These are phyloP conservation scores for Iberis pinnata DNA, from an alignment of 345 rosid genomes.

Conservation along the genomic window DNA sequence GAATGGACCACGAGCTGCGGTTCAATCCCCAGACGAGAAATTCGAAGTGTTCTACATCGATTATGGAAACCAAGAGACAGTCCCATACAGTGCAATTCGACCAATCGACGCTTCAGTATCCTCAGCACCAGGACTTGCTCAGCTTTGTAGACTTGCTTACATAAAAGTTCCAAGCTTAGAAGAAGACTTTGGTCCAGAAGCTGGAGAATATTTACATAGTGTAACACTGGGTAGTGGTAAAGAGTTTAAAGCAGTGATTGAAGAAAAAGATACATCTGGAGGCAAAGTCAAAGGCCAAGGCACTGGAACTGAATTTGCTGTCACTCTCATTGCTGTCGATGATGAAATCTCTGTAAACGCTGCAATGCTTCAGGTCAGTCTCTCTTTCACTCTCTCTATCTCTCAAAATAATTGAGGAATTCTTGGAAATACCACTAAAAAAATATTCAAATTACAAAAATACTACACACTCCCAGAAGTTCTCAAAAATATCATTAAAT, in stretches of 20 bases:
- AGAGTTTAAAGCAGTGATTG: conserved; percentile 70
- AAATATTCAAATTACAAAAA: too few relatives aligned
- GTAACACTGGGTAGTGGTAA: conserved; percentile 50
- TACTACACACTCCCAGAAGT: too few relatives aligned
- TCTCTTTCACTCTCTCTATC: neutral
- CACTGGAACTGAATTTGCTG: conserved; percentile 62
- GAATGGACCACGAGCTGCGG: conserved; percentile 66
- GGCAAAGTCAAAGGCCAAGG: conserved; percentile 96
- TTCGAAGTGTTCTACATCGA: conserved; percentile 95
- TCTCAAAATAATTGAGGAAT: too few relatives aligned
- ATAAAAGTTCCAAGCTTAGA: conserved; percentile 75
- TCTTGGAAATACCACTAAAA: too few relatives aligned
- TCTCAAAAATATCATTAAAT: too few relatives aligned
- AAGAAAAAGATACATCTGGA: conserved; percentile 80
- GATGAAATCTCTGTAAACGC: conserved; percentile 82
- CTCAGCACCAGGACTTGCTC: conserved; percentile 73
- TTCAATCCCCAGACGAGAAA: conserved; percentile 58
- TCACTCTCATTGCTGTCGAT: conserved; percentile 65
- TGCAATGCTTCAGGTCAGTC: conserved; percentile 69
- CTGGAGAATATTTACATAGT: conserved; percentile 70
- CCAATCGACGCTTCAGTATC: conserved; percentile 75
- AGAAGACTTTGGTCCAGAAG: conserved; percentile 80
- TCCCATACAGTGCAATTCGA: conserved; percentile 60
- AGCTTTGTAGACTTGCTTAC: conserved; percentile 90
- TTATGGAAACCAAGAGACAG: conserved; percentile 89